Evolutionary conservation across 768 basidiomycete genomes (phyloP), one percentile per base, ranked within the genome.

Genomic region (Leccinum boreale): DNA sequence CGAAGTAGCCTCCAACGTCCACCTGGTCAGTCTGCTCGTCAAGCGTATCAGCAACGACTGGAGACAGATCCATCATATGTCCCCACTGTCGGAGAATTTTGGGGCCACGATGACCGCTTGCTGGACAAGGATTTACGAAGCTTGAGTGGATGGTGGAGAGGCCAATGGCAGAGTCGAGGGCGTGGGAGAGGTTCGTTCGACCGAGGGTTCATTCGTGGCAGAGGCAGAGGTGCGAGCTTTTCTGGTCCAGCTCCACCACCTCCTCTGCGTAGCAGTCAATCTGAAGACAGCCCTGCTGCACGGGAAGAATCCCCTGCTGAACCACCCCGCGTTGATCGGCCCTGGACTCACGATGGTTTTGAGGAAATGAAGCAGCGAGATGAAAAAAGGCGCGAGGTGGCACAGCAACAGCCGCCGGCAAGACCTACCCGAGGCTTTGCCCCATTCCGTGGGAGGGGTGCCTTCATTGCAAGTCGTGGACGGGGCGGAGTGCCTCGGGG

Each of bases 31-130:
- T 80, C 83, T 23, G 90, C 86, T 39, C 89, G 94, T 50, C 91
- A 94, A 70, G 89, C 85, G 19, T 96, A 97, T 73, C 87, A 92
- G 61, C 82, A 90, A 61, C 85, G 87, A 29, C 78, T 96, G 24
- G 87, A 92, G 57, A 78, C 74, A 11, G 94, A 97, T 69, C 94
- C 94, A 2, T 90, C 92, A 2, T 94, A 87, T 70, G 89, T 92
- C 28, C 94, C 94, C 23, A 89, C 86, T 24, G 89, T 95, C 23
- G 94, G 94, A 55, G 88, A 87, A 60, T 97, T 97, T 68, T 97
- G 92, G 93, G 87, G 90, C 5, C 94, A 97, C 68, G 94, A 97
- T 71, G 94, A 96, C 70, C 86, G 94, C 49, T 75, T 94, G 55
- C 76, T 92, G 69, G 88, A 91, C 72, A 90, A 90, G 71, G 85